Evolutionary conservation across 2,329 filamentous ascomycete genomes (phyloP).

Genomic region (Coniochaeta hoffmannii): DNA sequence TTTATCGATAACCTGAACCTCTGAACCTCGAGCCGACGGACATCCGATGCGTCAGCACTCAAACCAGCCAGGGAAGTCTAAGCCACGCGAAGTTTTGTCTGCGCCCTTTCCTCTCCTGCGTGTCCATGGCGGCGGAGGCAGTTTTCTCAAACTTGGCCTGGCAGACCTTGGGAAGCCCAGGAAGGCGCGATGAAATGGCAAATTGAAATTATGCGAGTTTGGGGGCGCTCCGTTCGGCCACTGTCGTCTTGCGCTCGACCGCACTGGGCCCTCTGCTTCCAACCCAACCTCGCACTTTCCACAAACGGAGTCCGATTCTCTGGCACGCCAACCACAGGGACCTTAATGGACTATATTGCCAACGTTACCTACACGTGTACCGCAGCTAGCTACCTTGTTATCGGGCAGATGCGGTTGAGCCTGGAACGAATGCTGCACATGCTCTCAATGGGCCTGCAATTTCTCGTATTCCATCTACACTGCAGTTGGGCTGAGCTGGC

Average conservation of each 20-base stretch:
- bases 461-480: not conserved
- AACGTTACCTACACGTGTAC: not conserved
- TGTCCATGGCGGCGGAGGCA: too few species aligned
- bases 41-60: too few species aligned
- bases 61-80: too few species aligned
- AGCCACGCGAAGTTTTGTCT: too few species aligned
- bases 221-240: too few species aligned
- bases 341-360: not conserved
- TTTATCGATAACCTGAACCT: not conserved
- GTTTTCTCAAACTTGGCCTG: too few species aligned
- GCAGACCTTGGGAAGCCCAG: too few species aligned
- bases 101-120: too few species aligned
- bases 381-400: not conserved
- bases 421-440: not conserved
- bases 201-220: too few species aligned
- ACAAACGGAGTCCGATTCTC: not conserved
- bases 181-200: too few species aligned
- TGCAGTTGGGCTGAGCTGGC: not conserved
- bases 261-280: too few species aligned
- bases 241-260: too few species aligned
- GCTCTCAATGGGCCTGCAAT: not conserved
- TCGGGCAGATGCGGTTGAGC: not conserved
- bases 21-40: not conserved
- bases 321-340: not conserved
- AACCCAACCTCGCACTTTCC: not conserved